Conservation (phyloP, 345 rosid genomes). For the Psidium guajava region DNA sequence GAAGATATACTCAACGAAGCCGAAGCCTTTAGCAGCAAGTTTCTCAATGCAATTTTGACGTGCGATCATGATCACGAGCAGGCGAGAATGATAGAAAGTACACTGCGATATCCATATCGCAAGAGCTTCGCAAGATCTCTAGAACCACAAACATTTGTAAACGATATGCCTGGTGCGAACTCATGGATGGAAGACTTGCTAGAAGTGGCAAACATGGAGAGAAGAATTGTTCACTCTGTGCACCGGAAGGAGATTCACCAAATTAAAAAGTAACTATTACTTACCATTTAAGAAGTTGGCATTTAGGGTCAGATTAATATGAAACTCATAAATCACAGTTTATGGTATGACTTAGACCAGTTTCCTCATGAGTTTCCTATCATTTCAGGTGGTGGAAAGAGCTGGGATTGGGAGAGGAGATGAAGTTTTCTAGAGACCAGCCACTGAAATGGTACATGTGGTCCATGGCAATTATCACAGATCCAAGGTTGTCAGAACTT, state of each 20-base stretch:
- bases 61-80: not conserved
- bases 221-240: not conserved
- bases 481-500: constrained; percentile 32
- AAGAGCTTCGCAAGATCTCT: constrained; percentile 1
- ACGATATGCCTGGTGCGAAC: not conserved
- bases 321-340: not conserved
- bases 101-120: not conserved
- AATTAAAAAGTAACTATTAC: not conserved
- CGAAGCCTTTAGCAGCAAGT: constrained; percentile 1
- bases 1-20: constrained; percentile 32
- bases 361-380: not conserved
- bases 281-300: not conserved
- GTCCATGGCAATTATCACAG: constrained; percentile 32
- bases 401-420: constrained; percentile 26
- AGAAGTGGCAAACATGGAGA: not conserved
- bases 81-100: not conserved
- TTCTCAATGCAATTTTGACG: not conserved
- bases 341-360: not conserved
- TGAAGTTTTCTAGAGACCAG: constrained; percentile 37
- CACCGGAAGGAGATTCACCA: not conserved
- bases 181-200: constrained; percentile 3
- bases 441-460: constrained; percentile 43
- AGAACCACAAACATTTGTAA: not conserved
- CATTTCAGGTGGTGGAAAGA: constrained; percentile 57
- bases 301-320: not conserved